Evolutionary conservation across 768 basidiomycete species (phyloP), one percentile per base, ranked within the genome.

Genomic region (Mycena latifolia): DNA sequence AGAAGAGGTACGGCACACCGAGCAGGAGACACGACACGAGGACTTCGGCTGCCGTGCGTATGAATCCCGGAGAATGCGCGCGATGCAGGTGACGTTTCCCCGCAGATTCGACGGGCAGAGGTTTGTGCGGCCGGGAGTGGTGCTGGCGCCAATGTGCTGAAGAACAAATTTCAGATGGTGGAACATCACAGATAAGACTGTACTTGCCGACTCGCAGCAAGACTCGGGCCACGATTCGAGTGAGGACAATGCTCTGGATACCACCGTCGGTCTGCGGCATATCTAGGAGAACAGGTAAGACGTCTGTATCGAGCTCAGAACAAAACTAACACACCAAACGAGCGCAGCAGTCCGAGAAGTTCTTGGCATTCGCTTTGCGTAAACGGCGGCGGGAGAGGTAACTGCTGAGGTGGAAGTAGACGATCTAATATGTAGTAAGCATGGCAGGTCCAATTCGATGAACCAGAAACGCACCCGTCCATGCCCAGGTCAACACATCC

Each of bases 401-500:
- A 82, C 14, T 88, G 80, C 24, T 66, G 65, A 17, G 89, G 83
- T 1, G 90, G 89, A 11, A 94, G 82, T 14, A 94, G 77, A 48
- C 89, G 90, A 72, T 94, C 93, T 90, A 48, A 60, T 11, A 28
- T 63, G n/a, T 7, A 35, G 33, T 35, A 6, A 35, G 33, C 8
- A 7, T 35, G 8, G 33, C 33, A 14, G 8, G 14, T 14, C 14
- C 37, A 54, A 50, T 39, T 20, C 18, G 5, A 6, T 37, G 5
- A 39, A 28, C 22, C 7, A 14, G 18, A 41, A 54, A 72, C 79
- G 31, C 64, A 89, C 90, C 90, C 3, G 93, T 91, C 77, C 91
- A 93, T 11, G 90, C 87, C 93, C 94, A 95, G 25, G 87, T 91
- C 67, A 95, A 79, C 0, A 87, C 86, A 58, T 94, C 91, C 72